phyloP scores from a whole-genome alignment of 2,329 filamentous ascomycete genomes.

The Botrytis hyacinthi region DNA sequence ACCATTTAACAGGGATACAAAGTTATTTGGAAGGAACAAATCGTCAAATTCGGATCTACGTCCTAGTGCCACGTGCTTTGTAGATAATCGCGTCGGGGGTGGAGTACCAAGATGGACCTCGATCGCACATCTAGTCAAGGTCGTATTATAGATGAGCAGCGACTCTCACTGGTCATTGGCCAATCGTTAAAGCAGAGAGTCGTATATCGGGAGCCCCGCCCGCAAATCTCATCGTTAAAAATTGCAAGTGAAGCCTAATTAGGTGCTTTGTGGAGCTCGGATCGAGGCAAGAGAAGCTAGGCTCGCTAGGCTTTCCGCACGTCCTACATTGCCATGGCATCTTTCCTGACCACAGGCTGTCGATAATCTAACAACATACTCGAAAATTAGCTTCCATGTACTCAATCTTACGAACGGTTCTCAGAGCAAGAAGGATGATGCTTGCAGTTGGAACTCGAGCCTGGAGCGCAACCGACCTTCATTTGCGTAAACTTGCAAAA shows the following conservation, averaged over 20 bases:
- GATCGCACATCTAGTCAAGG: not conserved
- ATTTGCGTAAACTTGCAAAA: not conserved
- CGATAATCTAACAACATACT: not conserved
- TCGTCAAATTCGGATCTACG: not conserved
- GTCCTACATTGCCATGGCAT: not conserved
- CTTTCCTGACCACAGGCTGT: not conserved
- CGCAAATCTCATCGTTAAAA: not conserved
- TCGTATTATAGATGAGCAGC: not conserved
- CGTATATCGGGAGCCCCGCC: not conserved
- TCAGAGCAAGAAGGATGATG: not conserved
- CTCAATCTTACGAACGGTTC: not conserved
- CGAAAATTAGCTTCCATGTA: no score
- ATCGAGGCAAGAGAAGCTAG: not conserved
- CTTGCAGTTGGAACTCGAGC: not conserved
- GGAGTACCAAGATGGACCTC: not conserved
- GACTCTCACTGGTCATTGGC: not conserved
- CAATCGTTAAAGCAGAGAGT: not conserved
- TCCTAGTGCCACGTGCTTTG: not conserved
- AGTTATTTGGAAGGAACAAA: not conserved
- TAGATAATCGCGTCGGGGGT: not conserved
- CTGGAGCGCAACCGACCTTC: not conserved
- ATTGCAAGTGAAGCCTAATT: no score
- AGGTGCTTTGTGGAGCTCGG: not conserved
- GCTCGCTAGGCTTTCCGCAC: not conserved
- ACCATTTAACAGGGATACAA: not conserved